These are phyloP conservation scores for Wickerhamiella azymoides DNA, from an alignment of 805 yeast genomes.

Conservation along the genomic window DNA sequence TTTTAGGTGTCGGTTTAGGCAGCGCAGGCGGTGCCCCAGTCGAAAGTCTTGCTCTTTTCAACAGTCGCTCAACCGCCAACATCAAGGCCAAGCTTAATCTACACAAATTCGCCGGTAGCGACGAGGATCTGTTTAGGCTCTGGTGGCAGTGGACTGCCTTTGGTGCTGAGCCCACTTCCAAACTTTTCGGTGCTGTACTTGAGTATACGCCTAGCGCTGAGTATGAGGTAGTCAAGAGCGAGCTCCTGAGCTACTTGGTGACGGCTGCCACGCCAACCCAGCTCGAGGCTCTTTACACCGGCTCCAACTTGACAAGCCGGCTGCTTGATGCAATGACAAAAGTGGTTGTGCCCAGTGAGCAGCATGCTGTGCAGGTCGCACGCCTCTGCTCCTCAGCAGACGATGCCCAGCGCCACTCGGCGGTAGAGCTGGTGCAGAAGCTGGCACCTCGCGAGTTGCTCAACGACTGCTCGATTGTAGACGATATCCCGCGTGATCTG, in stretches of 20 bases:
- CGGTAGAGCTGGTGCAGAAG: slow-evolving; percentile 9
- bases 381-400: not conserved
- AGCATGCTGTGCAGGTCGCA: not conserved
- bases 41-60: not conserved
- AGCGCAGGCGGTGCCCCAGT: not conserved
- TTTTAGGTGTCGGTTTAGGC: slow-evolving; percentile 7
- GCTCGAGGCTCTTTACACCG: not conserved
- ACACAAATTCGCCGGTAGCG: not conserved
- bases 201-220: not conserved
- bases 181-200: not conserved
- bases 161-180: not conserved
- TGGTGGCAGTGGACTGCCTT: slow-evolving; percentile 10
- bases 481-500: slow-evolving; percentile 57
- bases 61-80: not conserved
- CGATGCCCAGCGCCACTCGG: slow-evolving; percentile 9
- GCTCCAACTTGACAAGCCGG: not conserved
- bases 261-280: not conserved
- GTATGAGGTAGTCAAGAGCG: not conserved
- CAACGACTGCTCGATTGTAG: slow-evolving; percentile 45
- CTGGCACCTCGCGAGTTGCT: slow-evolving; percentile 18
- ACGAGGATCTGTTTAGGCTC: slow-evolving; percentile 4
- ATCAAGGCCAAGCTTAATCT: not conserved
- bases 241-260: not conserved
- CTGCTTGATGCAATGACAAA: not conserved
- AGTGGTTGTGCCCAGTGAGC: not conserved